Evolutionary conservation across 179 eudicot species (phyloP).

Genomic region (Monotropa hypopitys): DNA sequence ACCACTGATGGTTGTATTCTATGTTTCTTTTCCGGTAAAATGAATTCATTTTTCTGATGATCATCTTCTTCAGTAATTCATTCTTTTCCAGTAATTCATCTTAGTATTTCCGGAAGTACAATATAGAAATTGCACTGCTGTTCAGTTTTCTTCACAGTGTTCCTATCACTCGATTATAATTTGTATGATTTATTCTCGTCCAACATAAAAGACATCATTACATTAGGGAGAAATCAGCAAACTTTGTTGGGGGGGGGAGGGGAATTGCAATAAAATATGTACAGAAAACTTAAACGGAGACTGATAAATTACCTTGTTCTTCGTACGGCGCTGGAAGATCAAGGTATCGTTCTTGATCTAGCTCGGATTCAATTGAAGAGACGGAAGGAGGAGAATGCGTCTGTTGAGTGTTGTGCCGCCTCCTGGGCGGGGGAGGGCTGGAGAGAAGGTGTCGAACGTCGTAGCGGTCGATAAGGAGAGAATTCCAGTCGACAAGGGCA

Average conservation of each 20-base stretch:
- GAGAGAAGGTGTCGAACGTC: conserved; percentile 93
- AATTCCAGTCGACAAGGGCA: conserved; percentile 84
- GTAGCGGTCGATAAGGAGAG: conserved; percentile 82
- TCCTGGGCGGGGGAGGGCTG: conserved; percentile 47
- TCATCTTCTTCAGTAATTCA: too few relatives aligned
- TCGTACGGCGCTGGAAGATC: conserved; percentile 42
- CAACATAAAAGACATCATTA: not conserved
- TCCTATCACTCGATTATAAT: not conserved
- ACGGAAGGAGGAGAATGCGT: conserved; percentile 14
- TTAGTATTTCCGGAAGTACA: too few relatives aligned
- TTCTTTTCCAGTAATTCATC: too few relatives aligned
- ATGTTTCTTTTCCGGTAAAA: too few relatives aligned
- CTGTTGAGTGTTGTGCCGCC: conserved; percentile 30
- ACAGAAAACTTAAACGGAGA: not conserved
- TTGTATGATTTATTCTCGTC: not conserved
- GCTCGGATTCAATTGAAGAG: conserved; percentile 32
- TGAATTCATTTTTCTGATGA: too few relatives aligned
- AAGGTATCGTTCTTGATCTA: conserved; percentile 59
- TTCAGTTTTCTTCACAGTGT: too few relatives aligned
- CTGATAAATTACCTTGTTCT: conserved; percentile 28
- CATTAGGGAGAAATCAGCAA: not conserved
- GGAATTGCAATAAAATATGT: not conserved
- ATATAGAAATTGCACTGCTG: too few relatives aligned
- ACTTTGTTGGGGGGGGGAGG: not conserved
- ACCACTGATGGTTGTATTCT: too few relatives aligned